phyloP scores from a whole-genome alignment of 768 basidiomycete genomes.

The Lactarius akahatsu region DNA sequence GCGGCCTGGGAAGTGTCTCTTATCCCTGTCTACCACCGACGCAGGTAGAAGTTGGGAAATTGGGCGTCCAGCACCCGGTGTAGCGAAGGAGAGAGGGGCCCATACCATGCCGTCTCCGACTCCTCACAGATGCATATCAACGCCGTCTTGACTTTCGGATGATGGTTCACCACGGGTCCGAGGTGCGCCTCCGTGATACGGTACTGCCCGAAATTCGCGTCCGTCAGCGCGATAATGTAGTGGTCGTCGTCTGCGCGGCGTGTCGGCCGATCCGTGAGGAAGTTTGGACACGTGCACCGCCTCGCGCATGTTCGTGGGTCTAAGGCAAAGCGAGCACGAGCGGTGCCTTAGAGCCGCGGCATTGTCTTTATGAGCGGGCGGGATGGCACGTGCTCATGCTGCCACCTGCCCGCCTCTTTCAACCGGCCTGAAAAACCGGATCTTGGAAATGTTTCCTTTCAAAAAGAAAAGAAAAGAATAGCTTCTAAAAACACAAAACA shows the following conservation, averaged over 20 bases:
- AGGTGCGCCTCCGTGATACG: conserved; percentile 59
- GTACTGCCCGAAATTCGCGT: conserved; percentile 67
- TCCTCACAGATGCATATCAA: conserved; percentile 70
- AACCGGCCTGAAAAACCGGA: too few relatives aligned
- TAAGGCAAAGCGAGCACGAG: too few relatives aligned
- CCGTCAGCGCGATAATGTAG: conserved; percentile 71
- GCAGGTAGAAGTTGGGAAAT: conserved; percentile 25
- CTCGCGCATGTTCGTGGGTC: too few relatives aligned
- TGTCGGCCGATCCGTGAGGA: neutral
- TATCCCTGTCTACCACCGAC: conserved; percentile 45
- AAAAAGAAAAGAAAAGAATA: too few relatives aligned
- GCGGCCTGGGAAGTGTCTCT: conserved; percentile 56
- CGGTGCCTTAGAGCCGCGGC: too few relatives aligned
- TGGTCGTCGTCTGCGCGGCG: conserved; percentile 57
- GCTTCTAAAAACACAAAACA: too few relatives aligned
- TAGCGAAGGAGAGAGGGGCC: neutral
- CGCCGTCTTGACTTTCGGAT: conserved; percentile 65
- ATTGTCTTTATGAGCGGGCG: too few relatives aligned
- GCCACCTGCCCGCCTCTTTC: too few relatives aligned
- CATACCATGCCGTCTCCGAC: conserved; percentile 61
- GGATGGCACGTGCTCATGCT: too few relatives aligned
- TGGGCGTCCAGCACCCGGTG: conserved; percentile 38
- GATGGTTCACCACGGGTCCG: conserved; percentile 53
- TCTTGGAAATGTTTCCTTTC: too few relatives aligned
- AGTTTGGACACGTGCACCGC: neutral